Base-by-base conservation (phyloP, 192 early-diverging fungal genomes). In the Gonapodya sp. region DNA sequence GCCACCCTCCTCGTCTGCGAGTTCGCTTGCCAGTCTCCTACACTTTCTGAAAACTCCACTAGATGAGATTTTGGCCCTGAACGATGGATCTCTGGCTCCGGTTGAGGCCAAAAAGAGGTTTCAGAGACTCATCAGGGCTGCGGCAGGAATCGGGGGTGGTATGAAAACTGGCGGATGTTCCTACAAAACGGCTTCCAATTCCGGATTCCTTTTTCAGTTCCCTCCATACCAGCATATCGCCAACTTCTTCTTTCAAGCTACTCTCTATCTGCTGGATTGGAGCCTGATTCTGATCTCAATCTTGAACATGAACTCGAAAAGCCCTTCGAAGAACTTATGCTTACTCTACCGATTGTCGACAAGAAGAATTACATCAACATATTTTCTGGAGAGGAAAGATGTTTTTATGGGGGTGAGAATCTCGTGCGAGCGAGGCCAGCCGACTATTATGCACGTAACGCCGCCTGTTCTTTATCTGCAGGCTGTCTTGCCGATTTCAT, bases 341-440 rank as follows among this genome's bases (percentile, higher is more conserved):
- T 16, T 33, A 31, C 14, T 16, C 18, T 77, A 8, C 75, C 75
- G 75, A 8, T 77, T 33, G 75, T 77, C 75, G 75, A 77, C 14
- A 77, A 77, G 75, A 32, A 16, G 34, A 77, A 77, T 34, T 77
- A 77, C 75, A 34, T 77, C 75, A 77, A 77, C 34, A 14, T 77
- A 33, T 77, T 32, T 77, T 2, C 75, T 2, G 18, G 8, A 34
- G 18, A 18, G 30, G 75, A 77, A 33, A 18, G 75, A 18, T 77
- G 30, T 31, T 77, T 77, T 33, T 16, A 34, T 2, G 75, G 75
- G 18, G 34, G 34, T 18, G 75, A 77, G 75, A 31, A 16, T 16
- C 46, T 24, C 24, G 46, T n/a, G n/a, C n/a, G n/a, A n/a, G n/a
- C n/a, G n/a, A n/a, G n/a, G n/a, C n/a, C n/a, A n/a, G n/a, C n/a